These are phyloP conservation scores for Pleurotus eryngii DNA, from an alignment of 768 basidiomycete genomes.

Conservation along the genomic window DNA sequence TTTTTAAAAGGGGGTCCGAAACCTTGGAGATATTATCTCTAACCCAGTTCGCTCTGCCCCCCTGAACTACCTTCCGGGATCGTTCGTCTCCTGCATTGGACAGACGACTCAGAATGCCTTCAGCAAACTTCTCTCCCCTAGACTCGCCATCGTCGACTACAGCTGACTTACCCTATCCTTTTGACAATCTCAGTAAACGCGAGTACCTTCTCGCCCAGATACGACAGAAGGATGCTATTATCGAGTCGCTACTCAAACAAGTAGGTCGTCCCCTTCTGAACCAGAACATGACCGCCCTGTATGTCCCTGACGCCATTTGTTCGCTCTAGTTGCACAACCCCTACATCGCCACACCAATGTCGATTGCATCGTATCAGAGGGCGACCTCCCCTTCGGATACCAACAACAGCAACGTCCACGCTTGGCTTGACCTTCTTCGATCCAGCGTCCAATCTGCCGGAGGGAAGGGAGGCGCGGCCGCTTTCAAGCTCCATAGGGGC, in stretches of 20 bases:
- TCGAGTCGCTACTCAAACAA: slow-evolving; percentile 82
- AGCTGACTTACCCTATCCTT: slow-evolving; percentile 35
- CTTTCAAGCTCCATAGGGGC: slow-evolving; percentile 44
- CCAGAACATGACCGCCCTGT: not conserved
- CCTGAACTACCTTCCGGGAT: slow-evolving; percentile 16
- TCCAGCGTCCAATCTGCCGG: slow-evolving; percentile 51
- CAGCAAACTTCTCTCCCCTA: slow-evolving; percentile 22
- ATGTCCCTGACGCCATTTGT: not conserved
- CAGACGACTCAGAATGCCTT: slow-evolving; percentile 8
- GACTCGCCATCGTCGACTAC: slow-evolving; percentile 26
- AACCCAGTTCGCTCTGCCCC: slow-evolving; percentile 15
- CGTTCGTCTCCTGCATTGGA: slow-evolving; percentile 8
- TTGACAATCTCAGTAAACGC: slow-evolving; percentile 61
- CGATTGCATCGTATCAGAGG: slow-evolving; percentile 75
- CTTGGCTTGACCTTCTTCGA: slow-evolving; percentile 72
- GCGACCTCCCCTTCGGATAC: slow-evolving; percentile 75
- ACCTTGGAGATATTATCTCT: slow-evolving; percentile 6
- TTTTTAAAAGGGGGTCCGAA: not conserved
- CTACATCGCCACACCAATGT: slow-evolving; percentile 73
- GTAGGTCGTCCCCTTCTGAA: slow-evolving; percentile 28
- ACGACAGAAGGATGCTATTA: slow-evolving; percentile 83
- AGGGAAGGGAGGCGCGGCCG: slow-evolving; percentile 35
- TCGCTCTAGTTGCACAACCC: slow-evolving; percentile 69
- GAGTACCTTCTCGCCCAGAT: slow-evolving; percentile 85
- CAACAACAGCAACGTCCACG: slow-evolving; percentile 64